phyloP scores from a whole-genome alignment of 805 yeast genomes.

The Wickerhamomyces bovis region DNA sequence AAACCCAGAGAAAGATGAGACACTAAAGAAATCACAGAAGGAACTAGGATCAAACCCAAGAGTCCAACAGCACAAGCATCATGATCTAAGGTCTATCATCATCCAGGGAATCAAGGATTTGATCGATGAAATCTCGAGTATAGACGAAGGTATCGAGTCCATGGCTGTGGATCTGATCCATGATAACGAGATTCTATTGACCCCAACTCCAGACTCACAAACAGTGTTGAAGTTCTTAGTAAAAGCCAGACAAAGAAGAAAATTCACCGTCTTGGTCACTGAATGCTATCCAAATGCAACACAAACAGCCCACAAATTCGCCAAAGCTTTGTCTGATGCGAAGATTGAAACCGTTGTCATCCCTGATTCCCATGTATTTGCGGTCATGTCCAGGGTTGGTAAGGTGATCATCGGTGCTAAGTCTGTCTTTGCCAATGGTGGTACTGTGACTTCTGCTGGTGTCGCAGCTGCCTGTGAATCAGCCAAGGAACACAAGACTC shows the following conservation, averaged over 20 bases:
- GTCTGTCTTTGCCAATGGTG: conserved; percentile 94
- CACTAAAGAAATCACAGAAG: conserved; percentile 17
- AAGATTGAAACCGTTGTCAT: conserved; percentile 86
- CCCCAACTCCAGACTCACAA: conserved; percentile 92
- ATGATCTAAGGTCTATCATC: conserved; percentile 74
- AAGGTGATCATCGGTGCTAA: conserved; percentile 91
- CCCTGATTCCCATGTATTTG: conserved; percentile 89
- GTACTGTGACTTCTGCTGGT: conserved; percentile 84
- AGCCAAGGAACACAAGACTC: conserved; percentile 93
- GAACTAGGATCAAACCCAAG: conserved; percentile 16
- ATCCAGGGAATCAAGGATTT: conserved; percentile 91
- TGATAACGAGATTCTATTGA: conserved; percentile 76
- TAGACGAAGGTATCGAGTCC: conserved; percentile 84
- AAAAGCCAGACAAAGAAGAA: conserved; percentile 84
- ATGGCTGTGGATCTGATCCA: conserved; percentile 92
- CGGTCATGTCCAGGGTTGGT: conserved; percentile 96
- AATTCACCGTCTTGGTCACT: conserved; percentile 85
- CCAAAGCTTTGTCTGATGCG: conserved; percentile 70
- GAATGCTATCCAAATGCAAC: conserved; percentile 90
- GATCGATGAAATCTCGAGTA: conserved; percentile 83
- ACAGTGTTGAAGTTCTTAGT: conserved; percentile 84
- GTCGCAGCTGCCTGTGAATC: conserved; percentile 91
- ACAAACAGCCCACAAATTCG: conserved; percentile 71
- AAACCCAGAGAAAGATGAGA: conserved; percentile 15
- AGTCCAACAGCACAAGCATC: conserved; percentile 23